Base-by-base conservation (phyloP, 1,284 basidiomycete species). In the Ceratobasidium sp. region DNA sequence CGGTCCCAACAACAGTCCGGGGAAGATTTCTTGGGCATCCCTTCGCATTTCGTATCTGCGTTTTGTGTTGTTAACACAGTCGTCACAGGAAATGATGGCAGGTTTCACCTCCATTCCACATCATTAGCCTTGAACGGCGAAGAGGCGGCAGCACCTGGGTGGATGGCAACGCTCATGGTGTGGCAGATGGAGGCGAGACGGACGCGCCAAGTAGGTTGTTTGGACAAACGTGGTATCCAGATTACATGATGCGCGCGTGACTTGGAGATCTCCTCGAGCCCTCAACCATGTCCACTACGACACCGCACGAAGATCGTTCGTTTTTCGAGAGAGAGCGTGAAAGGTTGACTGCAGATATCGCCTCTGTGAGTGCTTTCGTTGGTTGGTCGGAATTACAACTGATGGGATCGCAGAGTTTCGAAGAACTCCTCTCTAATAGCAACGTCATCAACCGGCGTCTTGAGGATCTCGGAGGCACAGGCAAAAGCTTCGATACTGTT, bases 41-140 rank as follows among this genome's bases (percentile, higher is more conserved):
- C 94, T 82, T 47, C 95, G 85, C 95, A 97, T 97, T 78, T 97
- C 94, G 76, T 97, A 97, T 76, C 93, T 95, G 20, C n/a, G 31
- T 40, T 49, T 7, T 2, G 25, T 8, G 17, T 15, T 5, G 29
- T 53, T 25, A 43, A 13, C 13, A 42, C 42, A 31, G 2, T 13
- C 20, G 32, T 10, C 31, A 42, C 29, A 54, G 22, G 27, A 31
- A 38, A 65, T 53, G 6, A 42, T 27, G 13, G 27, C 15, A 40
- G 49, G 54, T 27, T 31, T 29, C 34, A 65, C 62, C 62, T 65
- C 62, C 62, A 65, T 42, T 65, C 62, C n/a, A 65, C 62, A 42
- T 65, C 62, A 35, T 65, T 53, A 15, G 35, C 32, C 27, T 42
- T 65, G 43, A 25, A 49, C n/a, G 35, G 27, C 22, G 22, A 45